Base-by-base conservation (phyloP, 768 basidiomycete genomes). In the Collybiopsis luxurians region DNA sequence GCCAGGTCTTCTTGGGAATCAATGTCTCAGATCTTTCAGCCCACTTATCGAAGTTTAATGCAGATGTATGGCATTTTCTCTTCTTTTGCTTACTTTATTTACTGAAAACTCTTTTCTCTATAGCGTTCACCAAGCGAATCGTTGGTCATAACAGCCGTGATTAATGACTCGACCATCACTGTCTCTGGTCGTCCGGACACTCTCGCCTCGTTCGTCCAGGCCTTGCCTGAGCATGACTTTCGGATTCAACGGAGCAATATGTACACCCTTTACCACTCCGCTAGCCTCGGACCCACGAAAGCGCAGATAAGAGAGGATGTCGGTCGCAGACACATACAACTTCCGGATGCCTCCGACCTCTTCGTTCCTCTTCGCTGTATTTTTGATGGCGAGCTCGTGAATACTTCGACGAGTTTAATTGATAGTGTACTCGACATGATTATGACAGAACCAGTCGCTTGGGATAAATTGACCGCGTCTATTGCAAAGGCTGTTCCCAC, bases 141-240 rank as follows among this genome's bases (percentile, higher is more conserved):
- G 85, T 63, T 73, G 67, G 31, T 13, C 62, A 68, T 86, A 42
- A 84, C 84, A 0, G 80, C 82, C 10, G 69, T 83, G 56, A 70
- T 81, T 46, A 76, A 78, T 56, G 71, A 75, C 51, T 67, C 61
- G 12, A 78, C 73, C 54, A 69, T 83, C 53, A 85, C 85, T 11
- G 68, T 86, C 48, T 87, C 85, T 2, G 86, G 84, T 21, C 76
- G 71, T 47, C 85, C 85, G 2, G 78, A 81, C 58, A 51, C 75
- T 47, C 68, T 87, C 28, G 63, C 68, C 6, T 63, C 64, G 23
- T 85, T 86, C 63, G 67, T 74, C 31, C 31, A 34, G 13, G 5
- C 59, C 61, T 17, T 69, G 62, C 7, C 60, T 82, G 42, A 71
- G 74, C 23, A 60, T 69, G 3, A 65, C 62, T 19, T 71, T 72